phyloP scores from a whole-genome alignment of 2,329 filamentous ascomycete species.

The Talaromyces verruculosus region DNA sequence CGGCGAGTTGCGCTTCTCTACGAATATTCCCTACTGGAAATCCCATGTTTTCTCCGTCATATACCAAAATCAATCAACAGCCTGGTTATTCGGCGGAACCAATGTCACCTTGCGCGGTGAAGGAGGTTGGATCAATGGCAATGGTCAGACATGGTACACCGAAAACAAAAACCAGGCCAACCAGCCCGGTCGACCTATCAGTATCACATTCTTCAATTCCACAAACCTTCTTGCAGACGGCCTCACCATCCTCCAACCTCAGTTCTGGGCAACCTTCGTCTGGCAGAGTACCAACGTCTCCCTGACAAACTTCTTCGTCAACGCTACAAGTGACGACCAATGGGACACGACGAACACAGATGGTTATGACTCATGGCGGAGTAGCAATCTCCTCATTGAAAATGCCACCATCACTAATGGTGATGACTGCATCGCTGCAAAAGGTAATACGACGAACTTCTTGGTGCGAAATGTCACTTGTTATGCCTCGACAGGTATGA shows the following conservation, averaged over 20 bases:
- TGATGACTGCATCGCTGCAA: conserved; percentile 44
- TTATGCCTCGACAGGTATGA: conserved; percentile 39
- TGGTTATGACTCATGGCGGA: conserved; percentile 54
- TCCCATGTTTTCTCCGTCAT: conserved; percentile 52
- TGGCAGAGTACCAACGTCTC: conserved; percentile 53
- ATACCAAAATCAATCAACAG: conserved; percentile 58
- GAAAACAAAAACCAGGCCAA: conserved; percentile 49
- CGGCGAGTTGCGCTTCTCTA: conserved; percentile 41
- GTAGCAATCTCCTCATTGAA: conserved; percentile 46
- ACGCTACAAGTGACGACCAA: conserved; percentile 47
- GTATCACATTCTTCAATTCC: conserved; percentile 53
- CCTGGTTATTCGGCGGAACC: conserved; percentile 57
- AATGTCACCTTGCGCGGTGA: conserved; percentile 53
- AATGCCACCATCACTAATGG: conserved; percentile 46
- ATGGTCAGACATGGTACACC: conserved; percentile 59
- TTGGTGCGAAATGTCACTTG: conserved; percentile 43
- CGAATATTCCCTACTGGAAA: conserved; percentile 55
- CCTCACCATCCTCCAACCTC: conserved; percentile 50
- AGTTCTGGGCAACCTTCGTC: conserved; percentile 53
- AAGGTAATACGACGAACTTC: conserved; percentile 44
- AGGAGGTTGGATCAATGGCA: conserved; percentile 59
- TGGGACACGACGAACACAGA: conserved; percentile 54
- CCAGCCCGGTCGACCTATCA: conserved; percentile 52
- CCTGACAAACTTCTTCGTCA: conserved; percentile 56
- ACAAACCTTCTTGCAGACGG: conserved; percentile 52